phyloP scores from a whole-genome alignment of 2,329 filamentous ascomycete species.

The Calonectria fujianensis region DNA sequence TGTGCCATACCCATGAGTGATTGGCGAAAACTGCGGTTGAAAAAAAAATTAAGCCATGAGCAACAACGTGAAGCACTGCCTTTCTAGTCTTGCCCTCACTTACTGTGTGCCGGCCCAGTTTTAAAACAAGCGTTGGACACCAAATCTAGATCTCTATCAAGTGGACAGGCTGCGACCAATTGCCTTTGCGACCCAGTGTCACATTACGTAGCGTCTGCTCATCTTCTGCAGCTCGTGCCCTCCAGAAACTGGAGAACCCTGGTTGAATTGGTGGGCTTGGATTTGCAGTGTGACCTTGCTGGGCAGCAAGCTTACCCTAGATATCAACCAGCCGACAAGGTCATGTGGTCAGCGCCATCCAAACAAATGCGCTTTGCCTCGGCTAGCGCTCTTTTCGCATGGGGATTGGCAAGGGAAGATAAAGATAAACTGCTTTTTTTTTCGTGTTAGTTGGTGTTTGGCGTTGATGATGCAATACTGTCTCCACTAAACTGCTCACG shows the following conservation, averaged over 20 bases:
- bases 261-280: constrained; percentile 29
- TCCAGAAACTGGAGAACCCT: constrained; percentile 35
- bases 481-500: constrained; percentile 1
- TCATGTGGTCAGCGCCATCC: constrained; percentile 31
- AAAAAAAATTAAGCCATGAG: neutral
- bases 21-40: neutral
- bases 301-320: constrained; percentile 37
- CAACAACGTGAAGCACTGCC: neutral
- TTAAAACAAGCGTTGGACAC: constrained; percentile 1
- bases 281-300: constrained; percentile 20
- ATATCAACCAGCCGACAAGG: constrained; percentile 3
- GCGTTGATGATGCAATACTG: neutral
- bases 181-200: constrained; percentile 6
- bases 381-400: neutral
- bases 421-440: neutral
- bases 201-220: constrained; percentile 32
- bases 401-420: neutral
- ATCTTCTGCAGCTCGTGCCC: constrained; percentile 18
- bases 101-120: neutral
- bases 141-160: constrained; percentile 30
- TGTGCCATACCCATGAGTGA: neutral
- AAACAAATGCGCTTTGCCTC: neutral
- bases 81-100: neutral
- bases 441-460: neutral
- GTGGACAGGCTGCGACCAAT: constrained; percentile 5